Base-by-base conservation (phyloP, 768 basidiomycete species). In the Pisolithus tinctorius region DNA sequence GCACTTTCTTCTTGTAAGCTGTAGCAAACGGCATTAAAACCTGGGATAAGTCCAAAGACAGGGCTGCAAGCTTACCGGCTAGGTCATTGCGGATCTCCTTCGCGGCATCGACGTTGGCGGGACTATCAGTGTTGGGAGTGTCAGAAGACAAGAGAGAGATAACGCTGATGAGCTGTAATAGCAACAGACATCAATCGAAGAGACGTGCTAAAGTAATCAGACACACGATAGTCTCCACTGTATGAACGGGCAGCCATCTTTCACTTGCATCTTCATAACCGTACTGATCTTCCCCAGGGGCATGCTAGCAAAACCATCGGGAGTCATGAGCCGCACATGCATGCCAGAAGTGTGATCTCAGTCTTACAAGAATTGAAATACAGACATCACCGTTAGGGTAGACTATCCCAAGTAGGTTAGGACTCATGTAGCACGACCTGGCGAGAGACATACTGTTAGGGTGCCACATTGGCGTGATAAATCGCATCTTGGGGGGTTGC, bases 231-330 rank as follows among this genome's bases (percentile, higher is more conserved):
- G 93, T 92, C 73, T 98, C 93, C 31, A 97, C 87, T 1, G 89
- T 88, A 66, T 99, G 96, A 43, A 99, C 93, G 4, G 96, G 96
- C 76, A 94, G 74, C 96, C 96, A 99, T 55, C 96, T 74, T 72
- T 99, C 96, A 41, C 91, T 87, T 1, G 96, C 93, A 60, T 94
- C 91, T 67, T 99, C 96, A 61, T 95, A 97, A 10, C 95, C 88
- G 60, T 88, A 97, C 66, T 97, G 89, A 69, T 99, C 95, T 37
- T 94, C 91, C 30, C 93, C 95, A 0, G 95, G 95, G 34, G 89
- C 83, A 63, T 98, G 95, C 92, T 96, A 5, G 30, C 41, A 23
- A 38, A 49, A 57, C 29, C 25, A 26, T 30, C 30, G 25, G 48
- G 57, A 25, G 57, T 41, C 26, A 11, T 29, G 36, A n/a, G 26